Evolutionary conservation across 1,284 basidiomycete genomes (phyloP), one percentile per base, ranked within the genome.

Genomic region (Sutorius eximius): DNA sequence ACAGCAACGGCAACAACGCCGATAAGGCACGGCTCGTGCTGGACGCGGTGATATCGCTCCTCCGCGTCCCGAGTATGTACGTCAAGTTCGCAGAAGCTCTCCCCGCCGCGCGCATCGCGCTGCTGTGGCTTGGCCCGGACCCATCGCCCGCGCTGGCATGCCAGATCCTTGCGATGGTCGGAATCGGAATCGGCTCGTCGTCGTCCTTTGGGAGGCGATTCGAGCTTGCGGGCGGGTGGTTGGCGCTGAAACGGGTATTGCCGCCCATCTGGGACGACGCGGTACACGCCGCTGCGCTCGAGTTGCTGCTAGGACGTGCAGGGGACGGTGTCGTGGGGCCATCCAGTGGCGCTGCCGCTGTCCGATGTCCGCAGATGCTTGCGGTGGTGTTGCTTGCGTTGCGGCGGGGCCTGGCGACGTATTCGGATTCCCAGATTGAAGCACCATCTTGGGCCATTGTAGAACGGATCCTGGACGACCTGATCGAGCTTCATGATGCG

Each of bases 191-290:
- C 50, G 70, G 71, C 36, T 68, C 75, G 27, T 83, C 83, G 0
- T 66, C 78, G 9, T 80, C 83, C 2, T 91, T 90, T 71, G 79
- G 70, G 51, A 76, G 85, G 52, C 90, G 87, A 63, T 89, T 91
- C 56, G 89, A 91, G 64, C 73, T 90, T 0, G 82, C 87, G 16
- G 83, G 82, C 56, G 89, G 90, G 16, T 92, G 90, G 89, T 82
- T 76, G 49, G 75, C 84, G 5, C 64, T 91, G 33, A 86, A 82
- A 66, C 78, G 76, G 11, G 77, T 86, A 18, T 61, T 91, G n/a
- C 87, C 89, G 0, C 67, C 72, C 32, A 80, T 80, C 18, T 91
- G 90, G 89, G 79, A 86, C 61, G 65, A 73, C 6, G 74, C 66
- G 20, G 83, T 91, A n/a, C 83, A 89, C 51, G 74, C 76, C 20